Conservation (phyloP, 345 rosid species). For the Arabidopsis arenosa region DNA sequence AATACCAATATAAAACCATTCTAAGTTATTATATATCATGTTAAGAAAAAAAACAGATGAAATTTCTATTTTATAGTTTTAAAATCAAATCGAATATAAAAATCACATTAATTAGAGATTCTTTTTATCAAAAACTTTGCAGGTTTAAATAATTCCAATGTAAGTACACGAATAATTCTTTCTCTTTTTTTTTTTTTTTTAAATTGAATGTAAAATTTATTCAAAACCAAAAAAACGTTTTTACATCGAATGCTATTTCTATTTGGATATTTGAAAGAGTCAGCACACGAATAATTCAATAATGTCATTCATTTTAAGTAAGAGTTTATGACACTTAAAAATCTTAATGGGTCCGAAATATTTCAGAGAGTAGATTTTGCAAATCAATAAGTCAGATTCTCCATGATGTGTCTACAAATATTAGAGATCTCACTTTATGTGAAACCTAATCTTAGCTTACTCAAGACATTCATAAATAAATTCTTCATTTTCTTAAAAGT, state of each 20-base stretch:
- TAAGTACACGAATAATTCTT: no score
- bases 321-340: conserved; percentile 13
- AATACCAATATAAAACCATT: not conserved
- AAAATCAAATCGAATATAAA: not conserved
- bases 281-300: not conserved
- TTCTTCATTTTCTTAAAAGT: not conserved
- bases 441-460: not conserved
- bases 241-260: no score
- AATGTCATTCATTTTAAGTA: not conserved
- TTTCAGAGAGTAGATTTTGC: not conserved
- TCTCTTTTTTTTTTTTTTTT: no score
- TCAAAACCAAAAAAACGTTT: no score
- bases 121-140: not conserved
- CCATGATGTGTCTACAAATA: conserved; percentile 2
- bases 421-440: conserved; percentile 14
- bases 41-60: not conserved
- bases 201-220: no score
- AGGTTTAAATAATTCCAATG: not conserved
- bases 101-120: not conserved
- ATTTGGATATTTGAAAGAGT: no score
- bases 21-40: not conserved
- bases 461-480: not conserved
- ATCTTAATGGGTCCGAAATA: conserved; percentile 19
- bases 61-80: not conserved
- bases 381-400: conserved; percentile 1